These are phyloP conservation scores for Venturia oleaginea DNA, from an alignment of 2,329 filamentous ascomycete genomes.

Conservation along the genomic window DNA sequence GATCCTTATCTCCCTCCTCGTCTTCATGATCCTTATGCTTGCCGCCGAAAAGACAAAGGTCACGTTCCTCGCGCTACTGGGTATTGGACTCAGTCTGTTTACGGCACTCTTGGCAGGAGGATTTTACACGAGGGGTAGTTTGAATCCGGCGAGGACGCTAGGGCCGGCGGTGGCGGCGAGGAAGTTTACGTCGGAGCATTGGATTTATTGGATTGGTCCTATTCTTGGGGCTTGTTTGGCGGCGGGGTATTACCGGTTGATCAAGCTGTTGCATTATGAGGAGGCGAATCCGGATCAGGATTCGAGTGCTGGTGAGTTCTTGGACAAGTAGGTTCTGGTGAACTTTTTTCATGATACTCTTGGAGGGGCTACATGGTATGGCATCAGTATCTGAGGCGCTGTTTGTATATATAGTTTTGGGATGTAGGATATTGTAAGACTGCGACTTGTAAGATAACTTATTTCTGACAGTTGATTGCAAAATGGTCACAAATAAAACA, in stretches of 20 bases:
- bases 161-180: neutral
- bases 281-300: slow-evolving; percentile 15
- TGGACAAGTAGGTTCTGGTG: neutral
- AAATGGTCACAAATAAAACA: too few relatives aligned
- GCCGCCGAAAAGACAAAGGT: slow-evolving; percentile 34
- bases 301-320: neutral
- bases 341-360: too few relatives aligned
- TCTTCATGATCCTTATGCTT: slow-evolving; percentile 25
- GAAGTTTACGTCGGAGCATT: slow-evolving; percentile 12
- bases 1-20: slow-evolving; percentile 38
- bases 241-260: neutral
- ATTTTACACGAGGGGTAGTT: neutral
- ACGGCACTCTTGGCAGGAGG: slow-evolving; percentile 9
- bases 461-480: too few relatives aligned
- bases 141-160: slow-evolving; percentile 12
- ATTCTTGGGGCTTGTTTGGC: slow-evolving; percentile 6
- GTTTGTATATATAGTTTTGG: too few relatives aligned
- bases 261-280: slow-evolving; percentile 13
- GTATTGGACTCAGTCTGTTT: slow-evolving; percentile 18
- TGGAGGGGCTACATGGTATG: too few relatives aligned
- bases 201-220: slow-evolving; percentile 15
- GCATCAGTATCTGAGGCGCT: too few relatives aligned
- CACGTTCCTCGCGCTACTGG: slow-evolving; percentile 32
- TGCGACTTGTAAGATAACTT: too few relatives aligned
- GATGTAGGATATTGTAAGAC: too few relatives aligned